Conservation (phyloP, 2,329 filamentous ascomycete genomes). For the Botryotinia globosa region DNA sequence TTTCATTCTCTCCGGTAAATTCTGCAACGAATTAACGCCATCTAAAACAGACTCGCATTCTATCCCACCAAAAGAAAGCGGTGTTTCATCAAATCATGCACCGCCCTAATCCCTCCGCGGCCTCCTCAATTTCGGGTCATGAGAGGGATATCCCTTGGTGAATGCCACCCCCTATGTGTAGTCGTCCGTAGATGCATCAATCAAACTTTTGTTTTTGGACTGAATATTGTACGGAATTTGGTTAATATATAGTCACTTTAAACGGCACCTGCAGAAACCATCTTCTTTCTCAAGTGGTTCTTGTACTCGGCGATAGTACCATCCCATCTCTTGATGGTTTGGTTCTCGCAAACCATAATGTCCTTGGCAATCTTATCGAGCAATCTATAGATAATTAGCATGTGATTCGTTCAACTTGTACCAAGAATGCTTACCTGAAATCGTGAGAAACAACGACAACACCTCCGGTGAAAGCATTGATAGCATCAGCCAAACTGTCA, state of each 20-base stretch:
- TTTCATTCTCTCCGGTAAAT: background rate
- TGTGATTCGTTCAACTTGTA: background rate
- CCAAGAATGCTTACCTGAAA: slow-evolving; percentile 71
- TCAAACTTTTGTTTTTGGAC: slow-evolving; percentile 19
- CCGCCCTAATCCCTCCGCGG: slow-evolving; percentile 22
- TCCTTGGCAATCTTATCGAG: slow-evolving; percentile 99
- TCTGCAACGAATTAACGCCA: slow-evolving; percentile 25
- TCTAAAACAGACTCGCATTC: slow-evolving; percentile 33
- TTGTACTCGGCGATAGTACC: slow-evolving; percentile 93
- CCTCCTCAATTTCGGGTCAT: slow-evolving; percentile 11
- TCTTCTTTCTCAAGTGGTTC: slow-evolving; percentile 98
- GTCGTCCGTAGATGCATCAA: slow-evolving; percentile 15
- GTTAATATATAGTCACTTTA: slow-evolving; percentile 46
- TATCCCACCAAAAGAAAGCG: slow-evolving; percentile 27
- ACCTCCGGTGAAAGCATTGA: slow-evolving; percentile 91
- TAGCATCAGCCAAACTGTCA: slow-evolving; percentile 94
- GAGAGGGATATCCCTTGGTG: background rate
- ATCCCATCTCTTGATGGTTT: slow-evolving; percentile 86
- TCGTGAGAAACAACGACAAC: slow-evolving; percentile 98
- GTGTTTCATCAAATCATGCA: slow-evolving; percentile 15
- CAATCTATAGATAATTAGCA: slow-evolving; percentile 58
- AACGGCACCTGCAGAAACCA: slow-evolving; percentile 83
- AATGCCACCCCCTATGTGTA: slow-evolving; percentile 7
- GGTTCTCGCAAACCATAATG: slow-evolving; percentile 98
- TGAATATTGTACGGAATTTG: background rate